phyloP scores from a whole-genome alignment of 352 stramenopile genomes.

The Pythium dissimile region DNA sequence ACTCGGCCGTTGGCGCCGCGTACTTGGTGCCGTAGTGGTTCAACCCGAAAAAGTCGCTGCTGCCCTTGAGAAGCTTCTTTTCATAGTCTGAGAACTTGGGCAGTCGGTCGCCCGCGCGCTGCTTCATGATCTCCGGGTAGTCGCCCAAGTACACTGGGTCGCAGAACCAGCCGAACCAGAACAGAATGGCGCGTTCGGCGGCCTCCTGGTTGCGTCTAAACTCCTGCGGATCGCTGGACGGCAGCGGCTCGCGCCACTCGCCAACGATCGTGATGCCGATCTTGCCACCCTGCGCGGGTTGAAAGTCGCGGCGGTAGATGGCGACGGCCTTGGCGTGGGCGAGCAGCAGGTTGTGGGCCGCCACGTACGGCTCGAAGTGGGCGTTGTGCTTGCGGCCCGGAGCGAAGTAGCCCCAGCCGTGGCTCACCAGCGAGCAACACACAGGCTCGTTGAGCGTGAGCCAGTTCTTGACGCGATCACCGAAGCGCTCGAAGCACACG shows the following conservation, averaged over 20 bases:
- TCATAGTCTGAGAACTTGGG: slow-evolving; percentile 86
- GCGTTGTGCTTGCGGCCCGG: slow-evolving; percentile 31
- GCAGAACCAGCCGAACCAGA: slow-evolving; percentile 89
- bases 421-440: slow-evolving; percentile 42
- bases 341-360: slow-evolving; percentile 88
- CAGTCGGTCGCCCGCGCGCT: slow-evolving; percentile 74
- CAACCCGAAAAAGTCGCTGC: slow-evolving; percentile 91
- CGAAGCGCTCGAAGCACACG: slow-evolving; percentile 88
- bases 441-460: slow-evolving; percentile 94
- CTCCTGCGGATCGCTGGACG: slow-evolving; percentile 38
- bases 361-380: slow-evolving; percentile 31
- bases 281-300: slow-evolving; percentile 37
- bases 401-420: slow-evolving; percentile 61
- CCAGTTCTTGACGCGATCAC: slow-evolving; percentile 90
- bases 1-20: slow-evolving; percentile 35
- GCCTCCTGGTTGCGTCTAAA: slow-evolving; percentile 61
- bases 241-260: slow-evolving; percentile 85
- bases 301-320: slow-evolving; percentile 60
- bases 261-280: slow-evolving; percentile 92
- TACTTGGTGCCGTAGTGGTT: slow-evolving; percentile 91
- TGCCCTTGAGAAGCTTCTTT: slow-evolving; percentile 70
- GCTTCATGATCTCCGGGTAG: slow-evolving; percentile 91
- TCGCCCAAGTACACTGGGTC: slow-evolving; percentile 94
- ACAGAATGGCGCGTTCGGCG: slow-evolving; percentile 75
- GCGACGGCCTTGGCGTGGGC: slow-evolving; percentile 81